Conservation (phyloP, 202 grass and related monocot species). For the Tripidium arundinaceum region DNA sequence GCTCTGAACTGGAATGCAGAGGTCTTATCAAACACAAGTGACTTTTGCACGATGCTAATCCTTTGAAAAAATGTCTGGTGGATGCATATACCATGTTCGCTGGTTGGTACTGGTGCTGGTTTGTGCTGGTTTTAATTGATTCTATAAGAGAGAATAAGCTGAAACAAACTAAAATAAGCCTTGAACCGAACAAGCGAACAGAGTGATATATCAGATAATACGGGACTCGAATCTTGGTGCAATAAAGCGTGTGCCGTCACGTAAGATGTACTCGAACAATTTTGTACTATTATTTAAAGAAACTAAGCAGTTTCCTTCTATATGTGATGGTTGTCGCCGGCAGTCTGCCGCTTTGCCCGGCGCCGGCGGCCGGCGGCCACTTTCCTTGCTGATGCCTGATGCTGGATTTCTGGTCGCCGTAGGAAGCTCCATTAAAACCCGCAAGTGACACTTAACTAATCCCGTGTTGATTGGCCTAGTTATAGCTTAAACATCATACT, state of each 20-base stretch:
- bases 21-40: no score
- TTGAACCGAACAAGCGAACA: no score
- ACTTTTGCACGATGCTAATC: no score
- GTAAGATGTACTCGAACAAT: not conserved
- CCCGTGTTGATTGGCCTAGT: not conserved
- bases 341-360: not conserved
- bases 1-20: no score
- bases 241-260: not conserved
- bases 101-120: no score
- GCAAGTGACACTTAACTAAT: conserved; percentile 2
- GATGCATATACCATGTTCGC: no score
- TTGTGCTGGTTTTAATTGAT: no score
- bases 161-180: no score
- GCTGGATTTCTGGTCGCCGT: not conserved
- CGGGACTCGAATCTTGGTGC: not conserved
- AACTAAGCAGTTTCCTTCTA: not conserved
- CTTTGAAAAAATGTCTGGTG: no score
- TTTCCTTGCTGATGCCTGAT: conserved; percentile 7
- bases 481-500: not conserved
- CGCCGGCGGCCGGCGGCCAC: not conserved
- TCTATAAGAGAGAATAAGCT: no score
- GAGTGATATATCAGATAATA: not conserved
- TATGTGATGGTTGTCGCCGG: not conserved
- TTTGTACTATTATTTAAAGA: not conserved
- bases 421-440: conserved; percentile 7